phyloP scores from a whole-genome alignment of 2,329 filamentous ascomycete species.

The Leptoxyphium fumago region DNA sequence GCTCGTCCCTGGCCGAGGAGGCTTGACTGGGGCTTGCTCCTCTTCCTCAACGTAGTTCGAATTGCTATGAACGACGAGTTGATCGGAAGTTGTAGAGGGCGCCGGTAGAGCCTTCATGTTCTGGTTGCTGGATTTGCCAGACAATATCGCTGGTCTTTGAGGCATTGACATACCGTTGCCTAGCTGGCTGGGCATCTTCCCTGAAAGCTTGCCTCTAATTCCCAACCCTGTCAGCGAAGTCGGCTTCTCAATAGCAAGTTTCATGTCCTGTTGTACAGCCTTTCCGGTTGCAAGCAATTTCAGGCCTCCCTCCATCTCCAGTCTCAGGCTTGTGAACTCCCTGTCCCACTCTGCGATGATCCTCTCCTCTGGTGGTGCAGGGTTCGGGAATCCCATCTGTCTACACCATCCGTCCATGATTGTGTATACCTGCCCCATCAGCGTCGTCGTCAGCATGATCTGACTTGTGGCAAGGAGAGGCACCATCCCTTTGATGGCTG shows the following conservation, averaged over 20 bases:
- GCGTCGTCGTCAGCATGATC: conserved; percentile 60
- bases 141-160: conserved; percentile 5
- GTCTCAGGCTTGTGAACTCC: conserved; percentile 47
- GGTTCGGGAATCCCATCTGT: conserved; percentile 53
- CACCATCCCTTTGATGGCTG: conserved; percentile 57
- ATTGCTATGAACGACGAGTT: conserved; percentile 1
- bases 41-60: conserved; percentile 1
- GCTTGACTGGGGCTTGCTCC: conserved; percentile 19
- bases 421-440: conserved; percentile 68
- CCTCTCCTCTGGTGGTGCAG: conserved; percentile 56
- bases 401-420: conserved; percentile 58
- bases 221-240: conserved; percentile 33
- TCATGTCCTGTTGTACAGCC: conserved; percentile 44
- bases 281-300: conserved; percentile 52
- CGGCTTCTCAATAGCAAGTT: conserved; percentile 27
- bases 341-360: conserved; percentile 53
- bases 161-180: conserved; percentile 4
- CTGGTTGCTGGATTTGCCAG: conserved; percentile 1
- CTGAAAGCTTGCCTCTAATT: conserved; percentile 24
- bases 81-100: background rate
- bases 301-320: conserved; percentile 50
- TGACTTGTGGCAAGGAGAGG: conserved; percentile 56
- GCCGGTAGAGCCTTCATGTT: background rate
- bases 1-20: conserved; percentile 15
- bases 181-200: background rate